Base-by-base conservation (phyloP, 495 filamentous ascomycete species). In the Penicillium maclennaniae region DNA sequence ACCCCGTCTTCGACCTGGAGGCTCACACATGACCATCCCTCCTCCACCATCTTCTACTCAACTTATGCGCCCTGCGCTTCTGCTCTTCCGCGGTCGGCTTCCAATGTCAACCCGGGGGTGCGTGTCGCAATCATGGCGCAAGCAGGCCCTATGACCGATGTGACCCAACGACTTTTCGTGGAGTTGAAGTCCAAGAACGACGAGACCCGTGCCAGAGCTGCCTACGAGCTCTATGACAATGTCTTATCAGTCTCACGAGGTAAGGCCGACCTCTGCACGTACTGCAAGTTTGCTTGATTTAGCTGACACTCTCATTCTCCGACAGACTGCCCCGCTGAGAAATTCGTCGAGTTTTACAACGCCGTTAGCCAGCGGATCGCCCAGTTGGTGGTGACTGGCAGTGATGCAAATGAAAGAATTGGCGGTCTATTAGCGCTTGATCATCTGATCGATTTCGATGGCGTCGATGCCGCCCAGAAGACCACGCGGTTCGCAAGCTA, bases 351-450 rank as follows among this genome's bases (percentile, higher is more conserved):
- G 45, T 92, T 88, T 68, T 95, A 91, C 67, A 87, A 85, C 61
- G 74, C 82, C 14, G 85, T 95, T 53, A 91, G 88, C 61, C 77
- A 80, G 56, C 81, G 84, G 36, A 91, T 95, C 52, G 85, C 85
- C 42, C 71, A 79, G 16, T 81, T 96, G 47, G 83, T 90, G 43
- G 76, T 83, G 14, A 88, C 89, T 59, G 87, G 91, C 53, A 83
- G 79, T 70, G 92, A 96, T 62, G 85, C 88, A 16, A 84, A 83
- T 61, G 93, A 97, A 56, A 83, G 89, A 47, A 85, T 96, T 56
- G 95, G 90, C 42, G 93, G 93, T 10, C 87, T 99, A 31, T 81
- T 92, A 34, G 92, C 93, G 50, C 86, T 99, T 49, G 92, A 95
- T 63, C 83, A 85, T 36, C 81, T 99, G 23, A 95, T 97, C 68